phyloP scores from a whole-genome alignment of 495 filamentous ascomycete species.

The Poronia punctata region DNA sequence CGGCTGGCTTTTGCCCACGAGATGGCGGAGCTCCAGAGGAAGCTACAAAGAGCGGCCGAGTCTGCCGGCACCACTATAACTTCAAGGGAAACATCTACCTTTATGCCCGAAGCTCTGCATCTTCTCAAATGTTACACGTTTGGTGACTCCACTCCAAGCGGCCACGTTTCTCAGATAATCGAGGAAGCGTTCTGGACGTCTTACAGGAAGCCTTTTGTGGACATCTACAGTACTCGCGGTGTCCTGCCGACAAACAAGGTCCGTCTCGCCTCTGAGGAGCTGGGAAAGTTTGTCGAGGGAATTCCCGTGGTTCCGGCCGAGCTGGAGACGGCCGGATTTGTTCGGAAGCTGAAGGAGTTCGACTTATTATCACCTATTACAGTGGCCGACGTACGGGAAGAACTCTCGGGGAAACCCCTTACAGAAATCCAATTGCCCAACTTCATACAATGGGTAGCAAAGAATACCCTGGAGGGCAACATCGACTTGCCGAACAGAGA shows the following conservation, averaged over 20 bases:
- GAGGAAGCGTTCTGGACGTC: slow-evolving; percentile 94
- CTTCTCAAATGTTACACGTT: slow-evolving; percentile 78
- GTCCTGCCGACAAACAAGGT: slow-evolving; percentile 72
- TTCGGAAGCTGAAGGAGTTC: slow-evolving; percentile 68
- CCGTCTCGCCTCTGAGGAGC: slow-evolving; percentile 70
- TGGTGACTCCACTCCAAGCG: slow-evolving; percentile 79
- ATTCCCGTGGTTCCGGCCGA: slow-evolving; percentile 80
- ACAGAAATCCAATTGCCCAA: slow-evolving; percentile 64
- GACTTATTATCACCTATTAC: slow-evolving; percentile 79
- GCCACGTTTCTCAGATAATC: slow-evolving; percentile 70
- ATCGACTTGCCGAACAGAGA: slow-evolving; percentile 56
- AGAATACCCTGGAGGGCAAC: slow-evolving; percentile 57
- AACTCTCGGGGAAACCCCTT: slow-evolving; percentile 71
- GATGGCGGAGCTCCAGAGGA: slow-evolving; percentile 65
- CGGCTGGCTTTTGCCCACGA: slow-evolving; percentile 81
- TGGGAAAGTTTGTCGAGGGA: slow-evolving; percentile 78
- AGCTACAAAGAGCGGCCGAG: slow-evolving; percentile 40
- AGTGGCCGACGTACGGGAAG: slow-evolving; percentile 72
- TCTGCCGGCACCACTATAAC: slow-evolving; percentile 34
- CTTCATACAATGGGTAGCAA: slow-evolving; percentile 76
- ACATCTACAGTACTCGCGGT: slow-evolving; percentile 80
- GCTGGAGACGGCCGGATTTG: slow-evolving; percentile 60
- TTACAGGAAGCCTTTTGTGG: slow-evolving; percentile 70
- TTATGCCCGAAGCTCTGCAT: slow-evolving; percentile 73
- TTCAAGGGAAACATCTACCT: slow-evolving; percentile 48